Conservation (phyloP, 2,329 filamentous ascomycete species). For the Cladosporium velox region DNA sequence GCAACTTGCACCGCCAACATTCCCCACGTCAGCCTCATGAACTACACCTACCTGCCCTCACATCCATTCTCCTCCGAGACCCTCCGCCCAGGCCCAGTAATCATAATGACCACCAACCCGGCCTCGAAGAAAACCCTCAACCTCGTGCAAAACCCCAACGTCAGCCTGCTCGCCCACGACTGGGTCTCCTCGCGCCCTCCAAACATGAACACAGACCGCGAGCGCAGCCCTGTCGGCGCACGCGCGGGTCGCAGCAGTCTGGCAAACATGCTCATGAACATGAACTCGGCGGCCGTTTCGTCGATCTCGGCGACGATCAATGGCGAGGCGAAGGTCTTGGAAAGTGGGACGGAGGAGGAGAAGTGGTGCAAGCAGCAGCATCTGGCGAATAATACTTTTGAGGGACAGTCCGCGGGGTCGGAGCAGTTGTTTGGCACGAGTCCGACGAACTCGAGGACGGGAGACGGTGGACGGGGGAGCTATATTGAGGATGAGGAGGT, state of each 20-base stretch:
- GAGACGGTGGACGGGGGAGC: constrained; percentile 57
- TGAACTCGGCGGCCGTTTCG: constrained; percentile 85
- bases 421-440: constrained; percentile 28
- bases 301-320: constrained; percentile 93
- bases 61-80: constrained; percentile 29
- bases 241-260: constrained; percentile 67
- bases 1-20: constrained; percentile 82
- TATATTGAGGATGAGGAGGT: constrained; percentile 83
- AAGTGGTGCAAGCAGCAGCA: constrained; percentile 79
- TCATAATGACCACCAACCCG: constrained; percentile 87
- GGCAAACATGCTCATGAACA: constrained; percentile 79
- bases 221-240: constrained; percentile 60
- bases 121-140: constrained; percentile 80
- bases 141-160: constrained; percentile 78
- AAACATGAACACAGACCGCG: constrained; percentile 49
- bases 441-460: constrained; percentile 34
- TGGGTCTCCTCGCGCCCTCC: constrained; percentile 94
- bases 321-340: constrained; percentile 75
- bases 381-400: constrained; percentile 79
- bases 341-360: constrained; percentile 76
- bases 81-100: constrained; percentile 51
- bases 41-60: constrained; percentile 89
- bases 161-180: constrained; percentile 95
- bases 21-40: constrained; percentile 96
- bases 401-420: constrained; percentile 24